phyloP scores from a whole-genome alignment of 192 early-diverging fungal genomes.

The Paraglomus occultum region DNA sequence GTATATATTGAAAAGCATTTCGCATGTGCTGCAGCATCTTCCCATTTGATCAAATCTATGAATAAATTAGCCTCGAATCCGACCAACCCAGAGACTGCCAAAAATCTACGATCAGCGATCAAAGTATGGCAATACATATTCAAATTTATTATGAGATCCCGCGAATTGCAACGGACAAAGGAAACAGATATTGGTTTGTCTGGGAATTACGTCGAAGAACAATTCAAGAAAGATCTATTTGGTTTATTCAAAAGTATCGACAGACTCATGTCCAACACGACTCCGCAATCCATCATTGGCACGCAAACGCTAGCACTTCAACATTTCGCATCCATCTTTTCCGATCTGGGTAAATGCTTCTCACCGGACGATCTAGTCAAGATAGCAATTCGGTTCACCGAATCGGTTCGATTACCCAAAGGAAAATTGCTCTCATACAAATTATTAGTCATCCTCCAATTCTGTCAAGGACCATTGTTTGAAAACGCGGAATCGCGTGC shows the following conservation, averaged over 20 bases:
- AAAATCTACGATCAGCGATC: slow-evolving; percentile 52
- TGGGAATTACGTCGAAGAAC: slow-evolving; percentile 30
- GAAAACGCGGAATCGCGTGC: slow-evolving; percentile 30
- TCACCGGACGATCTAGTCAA: slow-evolving; percentile 34
- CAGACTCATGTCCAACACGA: slow-evolving; percentile 48
- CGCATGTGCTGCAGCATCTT: slow-evolving; percentile 29
- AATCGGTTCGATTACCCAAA: slow-evolving; percentile 32
- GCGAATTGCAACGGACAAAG: slow-evolving; percentile 32
- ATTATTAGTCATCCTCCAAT: slow-evolving; percentile 29
- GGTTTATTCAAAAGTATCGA: slow-evolving; percentile 45
- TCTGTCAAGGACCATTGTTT: slow-evolving; percentile 29
- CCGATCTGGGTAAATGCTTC: slow-evolving; percentile 40
- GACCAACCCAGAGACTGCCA: slow-evolving; percentile 34
- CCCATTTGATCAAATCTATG: slow-evolving; percentile 44
- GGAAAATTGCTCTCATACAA: slow-evolving; percentile 28
- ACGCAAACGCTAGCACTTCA: slow-evolving; percentile 59
- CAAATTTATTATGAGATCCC: slow-evolving; percentile 51
- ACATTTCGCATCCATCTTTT: slow-evolving; percentile 43
- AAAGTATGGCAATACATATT: slow-evolving; percentile 65
- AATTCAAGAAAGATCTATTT: slow-evolving; percentile 49
- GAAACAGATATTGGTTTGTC: slow-evolving; percentile 31
- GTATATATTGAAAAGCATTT: slow-evolving; percentile 58
- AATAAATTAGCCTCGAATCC: slow-evolving; percentile 35
- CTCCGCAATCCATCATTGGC: slow-evolving; percentile 54
- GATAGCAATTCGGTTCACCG: slow-evolving; percentile 36